Conservation (phyloP, 805 yeast genomes). For the Candida stauntonica region DNA sequence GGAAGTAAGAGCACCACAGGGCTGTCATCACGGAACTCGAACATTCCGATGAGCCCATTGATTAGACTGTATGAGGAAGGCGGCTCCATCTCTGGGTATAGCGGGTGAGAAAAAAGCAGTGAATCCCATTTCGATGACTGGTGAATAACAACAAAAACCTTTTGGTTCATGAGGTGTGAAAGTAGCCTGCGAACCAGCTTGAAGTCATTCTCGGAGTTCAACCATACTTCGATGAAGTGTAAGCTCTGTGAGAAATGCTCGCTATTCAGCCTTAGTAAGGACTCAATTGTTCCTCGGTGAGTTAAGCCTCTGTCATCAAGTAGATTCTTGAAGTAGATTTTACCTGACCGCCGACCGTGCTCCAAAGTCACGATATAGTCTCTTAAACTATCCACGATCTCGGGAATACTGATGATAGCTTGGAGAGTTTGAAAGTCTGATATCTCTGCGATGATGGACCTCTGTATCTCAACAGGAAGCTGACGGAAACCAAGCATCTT, state of each 20-base stretch:
- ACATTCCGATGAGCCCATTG: too few relatives aligned
- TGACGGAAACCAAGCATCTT: background rate
- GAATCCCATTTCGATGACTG: too few relatives aligned
- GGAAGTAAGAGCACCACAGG: too few relatives aligned
- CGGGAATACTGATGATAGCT: background rate
- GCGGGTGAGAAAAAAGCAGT: too few relatives aligned
- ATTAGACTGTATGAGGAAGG: too few relatives aligned
- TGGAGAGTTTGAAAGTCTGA: background rate
- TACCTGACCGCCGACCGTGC: background rate
- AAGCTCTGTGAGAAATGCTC: background rate
- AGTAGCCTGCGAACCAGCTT: background rate
- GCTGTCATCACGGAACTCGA: too few relatives aligned
- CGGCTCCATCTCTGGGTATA: too few relatives aligned
- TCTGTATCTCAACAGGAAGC: background rate
- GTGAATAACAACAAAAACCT: background rate
- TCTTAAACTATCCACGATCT: background rate
- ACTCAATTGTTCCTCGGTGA: background rate
- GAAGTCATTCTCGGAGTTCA: background rate
- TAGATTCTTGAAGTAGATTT: background rate
- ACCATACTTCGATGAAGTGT: background rate
- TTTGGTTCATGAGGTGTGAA: background rate
- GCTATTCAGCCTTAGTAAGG: background rate
- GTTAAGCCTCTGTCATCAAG: background rate
- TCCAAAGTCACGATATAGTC: background rate
- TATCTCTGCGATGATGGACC: background rate